Evolutionary conservation across 306 rosid genomes (phyloP).

Genomic region (Crataegus laevigata): DNA sequence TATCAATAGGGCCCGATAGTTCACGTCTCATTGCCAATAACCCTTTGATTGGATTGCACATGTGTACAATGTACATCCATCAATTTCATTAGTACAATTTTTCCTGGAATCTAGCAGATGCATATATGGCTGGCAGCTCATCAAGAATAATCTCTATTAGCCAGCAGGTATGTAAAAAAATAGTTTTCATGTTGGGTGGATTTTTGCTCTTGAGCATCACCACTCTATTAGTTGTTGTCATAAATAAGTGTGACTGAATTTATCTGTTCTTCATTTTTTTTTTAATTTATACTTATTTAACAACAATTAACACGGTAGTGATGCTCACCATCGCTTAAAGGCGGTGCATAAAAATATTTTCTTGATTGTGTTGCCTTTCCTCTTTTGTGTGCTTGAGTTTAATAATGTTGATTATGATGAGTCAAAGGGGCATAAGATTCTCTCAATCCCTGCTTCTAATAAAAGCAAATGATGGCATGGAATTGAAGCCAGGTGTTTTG

Average conservation of each 20-base stretch:
- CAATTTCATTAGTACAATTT: neutral
- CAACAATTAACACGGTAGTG: neutral
- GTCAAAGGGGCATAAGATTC: constrained; percentile 57
- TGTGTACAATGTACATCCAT: neutral
- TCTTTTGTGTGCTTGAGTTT: constrained; percentile 7
- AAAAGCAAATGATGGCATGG: constrained; percentile 47
- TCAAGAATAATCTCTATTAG: neutral
- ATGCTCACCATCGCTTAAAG: neutral
- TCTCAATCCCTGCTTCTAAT: constrained; percentile 34
- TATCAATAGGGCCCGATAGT: neutral
- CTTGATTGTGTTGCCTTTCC: neutral
- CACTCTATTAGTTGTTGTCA: neutral
- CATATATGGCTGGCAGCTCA: neutral
- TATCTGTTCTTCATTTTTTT: too few species aligned
- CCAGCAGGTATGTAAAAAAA: neutral
- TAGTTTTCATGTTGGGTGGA: neutral
- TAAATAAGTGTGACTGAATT: too few species aligned
- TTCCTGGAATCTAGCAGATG: neutral
- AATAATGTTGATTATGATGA: constrained; percentile 31
- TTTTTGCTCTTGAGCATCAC: neutral
- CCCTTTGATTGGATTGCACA: neutral
- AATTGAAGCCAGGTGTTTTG: constrained; percentile 25
- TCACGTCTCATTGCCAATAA: neutral
- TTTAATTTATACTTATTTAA: too few species aligned
- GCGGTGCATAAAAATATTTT: neutral